phyloP scores from a whole-genome alignment of 2,329 filamentous ascomycete species.

The Cladosporium halotolerans region DNA sequence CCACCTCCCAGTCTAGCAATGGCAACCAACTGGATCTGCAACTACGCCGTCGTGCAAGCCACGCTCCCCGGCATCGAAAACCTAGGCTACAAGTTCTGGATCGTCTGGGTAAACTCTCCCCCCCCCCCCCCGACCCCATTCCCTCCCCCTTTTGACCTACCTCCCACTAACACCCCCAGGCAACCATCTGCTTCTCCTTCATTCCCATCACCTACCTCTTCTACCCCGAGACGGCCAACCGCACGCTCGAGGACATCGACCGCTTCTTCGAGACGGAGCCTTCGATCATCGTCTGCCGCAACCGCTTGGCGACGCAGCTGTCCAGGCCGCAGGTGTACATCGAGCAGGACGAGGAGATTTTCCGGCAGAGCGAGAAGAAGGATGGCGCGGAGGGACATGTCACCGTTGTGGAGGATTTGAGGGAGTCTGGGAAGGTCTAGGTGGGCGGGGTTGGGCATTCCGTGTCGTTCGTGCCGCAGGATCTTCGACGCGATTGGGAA shows the following conservation, averaged over 20 bases:
- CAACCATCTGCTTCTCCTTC: conserved; percentile 48
- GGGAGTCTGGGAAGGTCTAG: too few relatives aligned
- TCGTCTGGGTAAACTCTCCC: conserved; percentile 40
- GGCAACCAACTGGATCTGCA: conserved; percentile 46
- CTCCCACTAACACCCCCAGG: not conserved
- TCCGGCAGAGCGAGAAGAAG: conserved; percentile 12
- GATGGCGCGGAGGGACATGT: not conserved
- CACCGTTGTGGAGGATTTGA: too few relatives aligned
- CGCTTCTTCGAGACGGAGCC: conserved; percentile 31
- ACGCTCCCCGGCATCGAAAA: conserved; percentile 32
- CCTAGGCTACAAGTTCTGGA: conserved; percentile 48
- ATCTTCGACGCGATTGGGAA: too few relatives aligned
- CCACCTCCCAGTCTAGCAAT: conserved; percentile 27
- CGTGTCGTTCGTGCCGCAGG: too few relatives aligned
- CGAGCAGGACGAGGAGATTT: conserved; percentile 20
- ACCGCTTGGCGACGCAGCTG: conserved; percentile 19
- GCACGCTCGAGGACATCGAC: conserved; percentile 37
- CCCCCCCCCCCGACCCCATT: not conserved
- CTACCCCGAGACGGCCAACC: conserved; percentile 48
- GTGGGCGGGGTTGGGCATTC: too few relatives aligned
- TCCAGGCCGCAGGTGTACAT: conserved; percentile 16
- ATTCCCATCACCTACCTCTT: conserved; percentile 47
- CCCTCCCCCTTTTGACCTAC: not conserved
- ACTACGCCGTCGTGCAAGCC: conserved; percentile 26
- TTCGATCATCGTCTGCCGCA: conserved; percentile 14